Evolutionary conservation across 148 eudicot species (phyloP), one percentile per base, ranked within the genome.

Genomic region (Drosera capensis): DNA sequence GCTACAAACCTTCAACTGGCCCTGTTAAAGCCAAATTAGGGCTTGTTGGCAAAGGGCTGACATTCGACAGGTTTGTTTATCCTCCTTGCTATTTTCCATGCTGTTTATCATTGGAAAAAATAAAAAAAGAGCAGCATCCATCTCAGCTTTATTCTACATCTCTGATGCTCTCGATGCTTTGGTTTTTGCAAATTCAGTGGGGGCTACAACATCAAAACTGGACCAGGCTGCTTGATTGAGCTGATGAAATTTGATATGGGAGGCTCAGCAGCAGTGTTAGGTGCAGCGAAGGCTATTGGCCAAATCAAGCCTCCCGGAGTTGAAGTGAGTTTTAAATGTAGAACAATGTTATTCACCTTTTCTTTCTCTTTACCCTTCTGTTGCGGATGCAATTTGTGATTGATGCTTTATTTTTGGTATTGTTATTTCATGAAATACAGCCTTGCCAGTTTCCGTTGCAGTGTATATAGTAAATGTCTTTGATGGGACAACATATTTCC

Each of bases 211-310:
- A 85, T 90, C 44, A 90, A 90, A 71, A 85, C 95, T 17, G 99
- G 95, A 46, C 78, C 86, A 30, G 99, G 88, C 16, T 85, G 95
- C 59, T 73, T 69, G 11, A 81, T 90, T 55, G 99, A 90, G 68
- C 71, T 76, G 40, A 90, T 90, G 99, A 90, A 90, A 68, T 61
- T 66, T 70, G 99, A 90, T 54, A 85, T 90, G 99, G 99, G 99
- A 51, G 99, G 99, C 37, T 73, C 99, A 48, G 95, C 99, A 20
- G 99, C 99, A 40, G 99, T 90, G 35, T 64, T 90, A 14, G 99
- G 95, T 56, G 99, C 99, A 48, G 99, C 99, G 42, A 92, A 92
- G 76, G 94, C 94, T 55, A 78, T 92, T 57, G 99, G 80, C 54
- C 93, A 92, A 74, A 92, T 92, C 43, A 92, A 81, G 62, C 99